phyloP scores from a whole-genome alignment of 768 basidiomycete species.

The Pleurotus tuber-regium region DNA sequence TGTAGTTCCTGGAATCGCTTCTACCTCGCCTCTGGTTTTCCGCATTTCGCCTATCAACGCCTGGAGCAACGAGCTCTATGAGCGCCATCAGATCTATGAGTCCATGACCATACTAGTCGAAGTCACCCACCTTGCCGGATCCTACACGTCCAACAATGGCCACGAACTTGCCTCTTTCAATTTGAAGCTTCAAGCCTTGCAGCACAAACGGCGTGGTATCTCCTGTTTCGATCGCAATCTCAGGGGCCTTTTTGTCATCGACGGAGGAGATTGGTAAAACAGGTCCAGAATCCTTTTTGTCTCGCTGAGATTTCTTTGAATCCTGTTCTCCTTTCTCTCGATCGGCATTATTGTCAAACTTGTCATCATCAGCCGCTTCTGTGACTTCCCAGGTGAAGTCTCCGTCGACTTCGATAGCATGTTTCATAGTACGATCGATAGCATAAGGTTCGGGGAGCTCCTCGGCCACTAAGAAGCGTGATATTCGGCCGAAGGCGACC shows the following conservation, averaged over 20 bases:
- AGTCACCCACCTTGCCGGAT: slow-evolving; percentile 39
- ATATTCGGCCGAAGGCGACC: slow-evolving; percentile 32
- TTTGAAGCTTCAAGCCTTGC: slow-evolving; percentile 24
- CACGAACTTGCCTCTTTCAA: slow-evolving; percentile 42
- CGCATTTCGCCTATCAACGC: slow-evolving; percentile 47
- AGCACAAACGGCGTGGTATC: slow-evolving; percentile 30
- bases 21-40: slow-evolving; percentile 37
- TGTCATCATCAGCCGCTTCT: slow-evolving; percentile 24
- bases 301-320: slow-evolving; percentile 14
- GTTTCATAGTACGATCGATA: slow-evolving; percentile 23
- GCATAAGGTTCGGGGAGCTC: slow-evolving; percentile 29
- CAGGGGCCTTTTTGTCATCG: slow-evolving; percentile 11
- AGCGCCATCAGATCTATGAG: not conserved
- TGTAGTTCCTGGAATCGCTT: too few relatives aligned
- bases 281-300: slow-evolving; percentile 7
- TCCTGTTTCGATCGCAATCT: slow-evolving; percentile 12
- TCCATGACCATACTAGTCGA: not conserved
- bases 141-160: slow-evolving; percentile 54
- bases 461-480: slow-evolving; percentile 31
- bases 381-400: slow-evolving; percentile 28
- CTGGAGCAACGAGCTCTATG: slow-evolving; percentile 31
- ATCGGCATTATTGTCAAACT: slow-evolving; percentile 7
- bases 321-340: slow-evolving; percentile 15
- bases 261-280: slow-evolving; percentile 1
- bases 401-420: slow-evolving; percentile 30